A percentile compares a stretch with the other conserved stretches of the same genome.
These are phyloP conservation scores for Calycina herbarum DNA, from an alignment of 2,329 filamentous ascomycete genomes.

Conservation along the genomic window DNA sequence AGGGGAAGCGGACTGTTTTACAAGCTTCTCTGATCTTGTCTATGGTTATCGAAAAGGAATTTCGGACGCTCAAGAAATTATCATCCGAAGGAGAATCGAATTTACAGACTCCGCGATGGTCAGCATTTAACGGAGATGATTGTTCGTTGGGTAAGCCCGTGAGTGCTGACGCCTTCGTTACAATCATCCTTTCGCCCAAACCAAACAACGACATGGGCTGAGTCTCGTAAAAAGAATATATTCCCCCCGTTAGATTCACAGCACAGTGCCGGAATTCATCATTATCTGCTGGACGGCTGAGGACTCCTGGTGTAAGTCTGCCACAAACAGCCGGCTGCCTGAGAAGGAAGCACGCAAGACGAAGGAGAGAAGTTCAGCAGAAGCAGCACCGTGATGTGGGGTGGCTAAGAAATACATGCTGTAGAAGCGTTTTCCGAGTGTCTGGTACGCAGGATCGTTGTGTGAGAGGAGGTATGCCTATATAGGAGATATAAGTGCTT, in stretches of 20 bases:
- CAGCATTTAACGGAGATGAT: constrained; percentile 28
- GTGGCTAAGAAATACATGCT: constrained; percentile 41
- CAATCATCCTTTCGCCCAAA: too few relatives aligned
- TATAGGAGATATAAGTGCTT: too few relatives aligned
- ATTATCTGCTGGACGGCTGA: constrained; percentile 42
- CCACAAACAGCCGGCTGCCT: too few relatives aligned
- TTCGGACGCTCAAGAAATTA: constrained; percentile 19
- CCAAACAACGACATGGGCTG: constrained; percentile 26
- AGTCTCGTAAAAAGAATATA: constrained; percentile 50
- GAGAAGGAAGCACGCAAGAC: too few relatives aligned
- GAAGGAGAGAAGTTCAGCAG: constrained; percentile 15
- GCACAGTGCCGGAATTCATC: constrained; percentile 45
- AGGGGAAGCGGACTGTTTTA: too few relatives aligned
- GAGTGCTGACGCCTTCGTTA: too few relatives aligned
- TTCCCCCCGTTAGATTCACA: constrained; percentile 31
- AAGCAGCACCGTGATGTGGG: constrained; percentile 34
- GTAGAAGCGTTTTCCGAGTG: constrained; percentile 19
- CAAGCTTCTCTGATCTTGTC: not conserved
- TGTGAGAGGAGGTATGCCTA: too few relatives aligned
- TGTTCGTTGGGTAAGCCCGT: constrained; percentile 34
- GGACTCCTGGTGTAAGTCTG: constrained; percentile 26
- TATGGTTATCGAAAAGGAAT: constrained; percentile 12
- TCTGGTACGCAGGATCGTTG: too few relatives aligned
- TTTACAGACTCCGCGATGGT: constrained; percentile 39
- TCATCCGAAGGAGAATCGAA: constrained; percentile 25